phyloP scores from a whole-genome alignment of 2,329 filamentous ascomycete species.

The Raffaelea albimanens region DNA sequence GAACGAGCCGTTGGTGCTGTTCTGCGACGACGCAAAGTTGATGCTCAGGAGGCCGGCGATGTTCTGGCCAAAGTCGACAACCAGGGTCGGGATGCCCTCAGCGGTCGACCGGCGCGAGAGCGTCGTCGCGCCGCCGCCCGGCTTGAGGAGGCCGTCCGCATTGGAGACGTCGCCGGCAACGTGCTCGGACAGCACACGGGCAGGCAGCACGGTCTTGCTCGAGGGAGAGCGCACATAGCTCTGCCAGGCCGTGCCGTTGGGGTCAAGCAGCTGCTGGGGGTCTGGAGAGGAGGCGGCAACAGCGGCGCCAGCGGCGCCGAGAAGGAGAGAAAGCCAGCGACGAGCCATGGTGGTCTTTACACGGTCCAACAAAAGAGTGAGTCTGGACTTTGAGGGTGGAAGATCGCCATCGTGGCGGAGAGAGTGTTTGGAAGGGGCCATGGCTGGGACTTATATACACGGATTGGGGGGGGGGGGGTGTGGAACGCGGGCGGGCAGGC shows the following conservation, averaged over 20 bases:
- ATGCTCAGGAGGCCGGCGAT: constrained; percentile 33
- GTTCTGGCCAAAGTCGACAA: constrained; percentile 41
- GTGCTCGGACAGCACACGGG: constrained; percentile 17
- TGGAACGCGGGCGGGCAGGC: too few species aligned
- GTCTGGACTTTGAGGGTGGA: neutral
- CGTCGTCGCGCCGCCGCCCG: constrained; percentile 19
- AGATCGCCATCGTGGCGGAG: too few species aligned
- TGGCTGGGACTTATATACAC: too few species aligned
- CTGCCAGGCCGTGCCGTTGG: constrained; percentile 23
- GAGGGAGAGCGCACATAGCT: constrained; percentile 29
- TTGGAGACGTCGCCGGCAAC: constrained; percentile 29
- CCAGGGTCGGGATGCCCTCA: constrained; percentile 24
- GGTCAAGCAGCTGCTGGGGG: constrained; percentile 7
- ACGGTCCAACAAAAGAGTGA: neutral
- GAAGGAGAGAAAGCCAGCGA: constrained; percentile 1
- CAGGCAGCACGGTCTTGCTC: constrained; percentile 21
- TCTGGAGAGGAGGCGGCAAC: neutral
- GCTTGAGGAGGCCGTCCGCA: constrained; percentile 21
- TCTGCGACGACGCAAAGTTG: constrained; percentile 26
- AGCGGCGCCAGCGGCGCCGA: neutral
- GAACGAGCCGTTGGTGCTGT: constrained; percentile 11
- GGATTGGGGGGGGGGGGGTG: too few species aligned
- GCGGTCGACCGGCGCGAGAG: constrained; percentile 17
- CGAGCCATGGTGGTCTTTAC: neutral
- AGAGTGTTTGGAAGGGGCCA: too few species aligned